Evolutionary conservation across 768 basidiomycete species (phyloP).

Genomic region (Tephrocybe sp.): DNA sequence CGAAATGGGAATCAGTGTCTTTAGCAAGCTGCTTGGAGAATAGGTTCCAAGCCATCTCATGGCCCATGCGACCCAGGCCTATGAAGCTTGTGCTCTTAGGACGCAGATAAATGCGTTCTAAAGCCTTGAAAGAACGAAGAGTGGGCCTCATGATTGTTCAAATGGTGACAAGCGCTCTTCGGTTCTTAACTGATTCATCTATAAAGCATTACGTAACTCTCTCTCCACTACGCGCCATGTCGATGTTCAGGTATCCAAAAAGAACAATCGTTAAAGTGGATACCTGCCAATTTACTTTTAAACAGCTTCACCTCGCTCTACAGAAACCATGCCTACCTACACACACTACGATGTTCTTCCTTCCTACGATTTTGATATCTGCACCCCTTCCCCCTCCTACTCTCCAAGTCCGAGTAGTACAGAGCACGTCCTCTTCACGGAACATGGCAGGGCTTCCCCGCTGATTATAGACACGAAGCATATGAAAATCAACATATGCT

Average conservation of each 20-base stretch:
- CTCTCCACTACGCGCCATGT: not conserved
- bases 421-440: constrained; percentile 34
- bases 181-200: not conserved
- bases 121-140: constrained; percentile 35
- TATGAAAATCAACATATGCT: constrained; percentile 38
- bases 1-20: constrained; percentile 52
- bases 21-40: constrained; percentile 70
- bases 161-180: not conserved
- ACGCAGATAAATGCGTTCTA: constrained; percentile 34
- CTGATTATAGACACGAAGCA: constrained; percentile 34
- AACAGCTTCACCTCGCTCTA: not conserved
- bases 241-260: not conserved
- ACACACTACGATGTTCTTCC: constrained; percentile 6
- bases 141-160: constrained; percentile 48
- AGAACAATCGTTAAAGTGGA: not conserved
- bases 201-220: constrained; percentile 7
- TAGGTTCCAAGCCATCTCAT: constrained; percentile 82
- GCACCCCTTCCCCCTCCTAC: constrained; percentile 19
- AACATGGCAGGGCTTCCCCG: constrained; percentile 22
- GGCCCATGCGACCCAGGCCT: constrained; percentile 86
- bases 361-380: constrained; percentile 10
- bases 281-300: not conserved
- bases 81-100: constrained; percentile 70
- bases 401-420: constrained; percentile 24
- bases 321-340: not conserved